These are phyloP conservation scores for Tuber calosporum DNA, from an alignment of 495 filamentous ascomycete genomes.

Conservation along the genomic window DNA sequence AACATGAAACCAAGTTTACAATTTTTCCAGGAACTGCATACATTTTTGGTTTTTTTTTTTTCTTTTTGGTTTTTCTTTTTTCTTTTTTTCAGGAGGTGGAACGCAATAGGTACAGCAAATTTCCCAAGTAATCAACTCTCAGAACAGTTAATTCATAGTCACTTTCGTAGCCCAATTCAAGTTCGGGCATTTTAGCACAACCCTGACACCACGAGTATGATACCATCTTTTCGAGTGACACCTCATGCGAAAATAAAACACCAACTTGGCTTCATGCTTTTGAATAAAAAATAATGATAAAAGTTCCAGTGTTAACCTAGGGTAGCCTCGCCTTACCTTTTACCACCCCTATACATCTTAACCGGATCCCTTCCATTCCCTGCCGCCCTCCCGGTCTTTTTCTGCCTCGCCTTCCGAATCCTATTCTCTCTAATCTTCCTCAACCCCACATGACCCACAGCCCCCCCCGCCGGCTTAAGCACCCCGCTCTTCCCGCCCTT, in stretches of 20 bases:
- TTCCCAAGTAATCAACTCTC: not conserved
- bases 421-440: constrained; percentile 64
- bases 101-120: not conserved
- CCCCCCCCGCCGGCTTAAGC: constrained; percentile 42
- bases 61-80: no score
- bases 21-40: no score
- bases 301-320: not conserved
- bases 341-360: constrained; percentile 70
- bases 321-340: constrained; percentile 35
- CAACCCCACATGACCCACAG: constrained; percentile 68
- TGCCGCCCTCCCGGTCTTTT: constrained; percentile 51
- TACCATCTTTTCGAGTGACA: not conserved
- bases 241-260: not conserved
- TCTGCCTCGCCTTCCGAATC: constrained; percentile 63
- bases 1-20: no score
- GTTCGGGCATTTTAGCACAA: no score
- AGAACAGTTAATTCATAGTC: not conserved
- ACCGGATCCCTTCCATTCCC: constrained; percentile 69
- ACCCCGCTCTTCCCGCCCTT: constrained; percentile 56
- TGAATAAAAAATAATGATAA: not conserved
- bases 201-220: not conserved
- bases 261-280: not conserved
- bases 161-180: not conserved
- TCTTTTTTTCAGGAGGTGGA: not conserved
- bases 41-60: no score